Evolutionary conservation across 495 filamentous ascomycete species (phyloP), one percentile per base, ranked within the genome.

Genomic region (Penicillium riverlandense): DNA sequence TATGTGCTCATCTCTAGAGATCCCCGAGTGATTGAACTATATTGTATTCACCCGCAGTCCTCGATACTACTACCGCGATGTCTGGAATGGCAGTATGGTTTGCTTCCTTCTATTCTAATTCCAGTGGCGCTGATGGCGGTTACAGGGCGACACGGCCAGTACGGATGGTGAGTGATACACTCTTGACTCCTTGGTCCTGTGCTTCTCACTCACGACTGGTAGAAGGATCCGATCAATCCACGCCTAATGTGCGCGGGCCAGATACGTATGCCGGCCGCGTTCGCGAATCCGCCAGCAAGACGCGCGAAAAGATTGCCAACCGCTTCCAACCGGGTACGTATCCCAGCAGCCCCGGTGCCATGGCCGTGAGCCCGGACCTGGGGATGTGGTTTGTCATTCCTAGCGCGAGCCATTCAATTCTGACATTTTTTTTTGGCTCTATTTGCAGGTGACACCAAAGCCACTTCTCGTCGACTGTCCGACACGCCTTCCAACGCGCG

Each of bases 291-390:
- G 58, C 55, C 9, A 59, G 53, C 31, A 38, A 32, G 3, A 30
- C 40, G 9, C 46, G 44, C n/a, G 58, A 62, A 37, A 54, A 38
- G 27, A 45, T 64, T 10, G 40, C 54, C n/a, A 35, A 42, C 2
- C 13, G 40, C 5, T 45, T 63, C 32, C 55, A 63, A 42, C 62
- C 57, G 13, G 59, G 63, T 67, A 52, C 15, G 35, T 42, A 33
- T 16, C 32, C 32, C n/a, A 34, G 32, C 32, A 34, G 32, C n/a
- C n/a, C 1, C n/a, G 0, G 32, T 9, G 32, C 32, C 32, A 34
- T 34, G 8, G n/a, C 31, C 31, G 6, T 33, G 31, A 33, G 6
- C 31, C 8, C n/a, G 5, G 31, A 33, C 5, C 31, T 5, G n/a
- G 2, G 31, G 31, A 33, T 33, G 31, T 33, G 8, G 1, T 33